These are phyloP conservation scores for Wickerhamomyces hampshirensis DNA, from an alignment of 805 yeast genomes.

Conservation along the genomic window DNA sequence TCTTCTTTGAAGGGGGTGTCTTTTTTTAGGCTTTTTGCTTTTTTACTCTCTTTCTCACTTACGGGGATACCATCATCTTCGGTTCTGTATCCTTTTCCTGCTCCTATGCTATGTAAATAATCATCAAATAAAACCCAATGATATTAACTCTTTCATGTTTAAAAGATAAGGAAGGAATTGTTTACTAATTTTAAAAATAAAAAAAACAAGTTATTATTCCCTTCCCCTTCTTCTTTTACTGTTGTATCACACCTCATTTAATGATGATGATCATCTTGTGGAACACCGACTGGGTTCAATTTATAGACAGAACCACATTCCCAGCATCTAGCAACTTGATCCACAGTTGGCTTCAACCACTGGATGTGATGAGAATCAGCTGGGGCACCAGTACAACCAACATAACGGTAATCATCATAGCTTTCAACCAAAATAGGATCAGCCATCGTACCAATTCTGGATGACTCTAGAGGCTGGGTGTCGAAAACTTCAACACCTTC, in stretches of 20 bases:
- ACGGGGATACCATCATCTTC: too few relatives aligned
- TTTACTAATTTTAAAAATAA: conserved; percentile 2
- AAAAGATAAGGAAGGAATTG: neutral
- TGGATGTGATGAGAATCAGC: conserved; percentile 85
- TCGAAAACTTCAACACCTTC: conserved; percentile 96
- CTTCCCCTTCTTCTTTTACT: neutral
- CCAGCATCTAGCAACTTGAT: conserved; percentile 92
- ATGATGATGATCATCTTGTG: conserved; percentile 48
- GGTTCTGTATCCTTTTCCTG: neutral
- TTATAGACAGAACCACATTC: conserved; percentile 96
- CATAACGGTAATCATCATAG: conserved; percentile 88
- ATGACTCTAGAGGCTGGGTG: conserved; percentile 78
- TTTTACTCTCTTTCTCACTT: neutral
- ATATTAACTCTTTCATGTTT: too few relatives aligned
- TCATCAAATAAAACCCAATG: neutral
- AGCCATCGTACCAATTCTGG: conserved; percentile 84
- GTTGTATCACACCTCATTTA: conserved; percentile 4
- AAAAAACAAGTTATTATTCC: conserved; percentile 3
- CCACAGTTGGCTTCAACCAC: conserved; percentile 89
- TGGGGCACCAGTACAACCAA: conserved; percentile 96
- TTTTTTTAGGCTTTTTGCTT: neutral
- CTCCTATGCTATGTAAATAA: neutral
- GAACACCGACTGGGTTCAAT: conserved; percentile 82
- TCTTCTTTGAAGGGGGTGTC: too few relatives aligned
- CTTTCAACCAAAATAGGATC: conserved; percentile 90